Conservation (phyloP, 2,329 filamentous ascomycete species). For the Colletotrichum somersetense region DNA sequence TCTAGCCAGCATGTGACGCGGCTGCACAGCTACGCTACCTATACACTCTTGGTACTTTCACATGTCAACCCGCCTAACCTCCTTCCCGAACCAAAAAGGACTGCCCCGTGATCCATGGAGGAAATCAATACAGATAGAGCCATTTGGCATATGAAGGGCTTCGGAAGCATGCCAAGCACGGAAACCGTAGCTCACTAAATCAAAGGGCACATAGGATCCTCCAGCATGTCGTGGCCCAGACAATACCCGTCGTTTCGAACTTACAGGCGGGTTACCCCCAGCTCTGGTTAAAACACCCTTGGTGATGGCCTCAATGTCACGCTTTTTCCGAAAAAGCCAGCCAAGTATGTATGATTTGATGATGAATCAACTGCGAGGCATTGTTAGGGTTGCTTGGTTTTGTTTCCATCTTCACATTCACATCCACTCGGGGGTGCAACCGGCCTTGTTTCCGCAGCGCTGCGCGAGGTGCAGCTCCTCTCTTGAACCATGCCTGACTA, state of each 20-base stretch:
- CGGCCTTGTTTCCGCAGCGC: background rate
- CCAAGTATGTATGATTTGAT: too few relatives aligned
- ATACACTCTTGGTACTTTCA: background rate
- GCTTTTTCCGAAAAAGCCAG: background rate
- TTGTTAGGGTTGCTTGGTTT: background rate
- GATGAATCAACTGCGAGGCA: background rate
- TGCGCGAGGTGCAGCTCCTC: background rate
- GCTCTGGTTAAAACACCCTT: background rate
- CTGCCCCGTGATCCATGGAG: background rate
- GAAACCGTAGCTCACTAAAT: background rate
- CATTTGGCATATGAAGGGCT: background rate
- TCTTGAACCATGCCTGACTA: background rate
- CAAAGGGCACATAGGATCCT: too few relatives aligned
- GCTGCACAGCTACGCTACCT: constrained; percentile 1
- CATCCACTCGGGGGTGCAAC: background rate
- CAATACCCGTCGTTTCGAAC: background rate
- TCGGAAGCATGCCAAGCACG: background rate
- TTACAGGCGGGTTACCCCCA: background rate
- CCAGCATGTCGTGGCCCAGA: background rate
- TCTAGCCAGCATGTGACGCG: constrained; percentile 33
- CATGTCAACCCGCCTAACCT: background rate
- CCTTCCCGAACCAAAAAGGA: background rate
- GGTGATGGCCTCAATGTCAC: background rate
- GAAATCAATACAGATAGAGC: too few relatives aligned
- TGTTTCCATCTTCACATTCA: background rate